These are phyloP conservation scores for Arabidopsis suecica DNA, from an alignment of 345 rosid genomes.

Conservation along the genomic window DNA sequence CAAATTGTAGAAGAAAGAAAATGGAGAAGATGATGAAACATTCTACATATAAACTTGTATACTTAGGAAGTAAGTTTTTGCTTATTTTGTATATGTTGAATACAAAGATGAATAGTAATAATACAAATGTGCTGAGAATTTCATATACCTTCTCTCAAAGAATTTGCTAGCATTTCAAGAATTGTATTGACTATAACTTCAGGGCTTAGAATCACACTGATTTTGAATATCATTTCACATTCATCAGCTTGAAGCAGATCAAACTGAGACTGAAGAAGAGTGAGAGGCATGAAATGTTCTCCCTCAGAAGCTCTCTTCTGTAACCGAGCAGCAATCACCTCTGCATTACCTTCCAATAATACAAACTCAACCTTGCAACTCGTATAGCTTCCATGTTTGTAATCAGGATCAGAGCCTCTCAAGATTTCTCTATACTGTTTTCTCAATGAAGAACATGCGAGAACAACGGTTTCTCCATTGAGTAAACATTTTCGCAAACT, in stretches of 20 bases:
- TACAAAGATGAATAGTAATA: neutral
- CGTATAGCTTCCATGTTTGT: slow-evolving; percentile 48
- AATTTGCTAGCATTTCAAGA: slow-evolving; percentile 25
- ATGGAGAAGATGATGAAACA: neutral
- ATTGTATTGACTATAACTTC: slow-evolving; percentile 48
- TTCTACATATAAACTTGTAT: neutral
- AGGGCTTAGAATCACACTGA: slow-evolving; percentile 64
- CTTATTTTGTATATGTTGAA: neutral
- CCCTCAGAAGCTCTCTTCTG: slow-evolving; percentile 64
- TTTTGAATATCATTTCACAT: slow-evolving; percentile 58
- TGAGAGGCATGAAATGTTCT: slow-evolving; percentile 79
- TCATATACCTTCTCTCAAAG: neutral
- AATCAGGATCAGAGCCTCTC: slow-evolving; percentile 63
- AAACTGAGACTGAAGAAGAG: slow-evolving; percentile 80
- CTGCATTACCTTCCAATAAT: slow-evolving; percentile 61
- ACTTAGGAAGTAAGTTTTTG: neutral
- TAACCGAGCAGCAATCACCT: slow-evolving; percentile 62
- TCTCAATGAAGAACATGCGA: slow-evolving; percentile 77
- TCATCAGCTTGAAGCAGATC: slow-evolving; percentile 69
- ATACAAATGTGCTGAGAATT: slow-evolving; percentile 7
- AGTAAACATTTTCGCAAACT: slow-evolving; percentile 50
- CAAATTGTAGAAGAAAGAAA: too few relatives aligned
- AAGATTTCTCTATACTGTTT: slow-evolving; percentile 76
- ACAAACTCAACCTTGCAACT: slow-evolving; percentile 61
- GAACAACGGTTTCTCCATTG: slow-evolving; percentile 52